These are phyloP conservation scores for Populus euphratica DNA, from an alignment of 345 rosid species.

Conservation along the genomic window DNA sequence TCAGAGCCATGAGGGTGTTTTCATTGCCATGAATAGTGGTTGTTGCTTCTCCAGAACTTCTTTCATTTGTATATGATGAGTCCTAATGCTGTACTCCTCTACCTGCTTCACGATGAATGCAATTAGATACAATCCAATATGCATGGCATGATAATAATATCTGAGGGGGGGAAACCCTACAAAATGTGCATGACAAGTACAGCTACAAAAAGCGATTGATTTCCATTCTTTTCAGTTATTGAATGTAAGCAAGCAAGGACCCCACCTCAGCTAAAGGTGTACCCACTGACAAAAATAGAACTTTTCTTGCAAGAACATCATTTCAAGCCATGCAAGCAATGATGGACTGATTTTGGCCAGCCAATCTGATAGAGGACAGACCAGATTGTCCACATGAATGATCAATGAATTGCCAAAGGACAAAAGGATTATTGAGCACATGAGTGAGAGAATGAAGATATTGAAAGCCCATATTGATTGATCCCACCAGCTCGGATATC, in stretches of 20 bases:
- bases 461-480: constrained; percentile 15
- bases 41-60: constrained; percentile 40
- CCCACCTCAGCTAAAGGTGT: not conserved
- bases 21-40: constrained; percentile 20
- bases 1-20: constrained; percentile 32
- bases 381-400: constrained; percentile 11
- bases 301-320: not conserved
- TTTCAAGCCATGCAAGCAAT: constrained; percentile 13
- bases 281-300: not conserved
- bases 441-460: constrained; percentile 11
- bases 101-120: constrained; percentile 15
- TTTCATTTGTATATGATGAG: constrained; percentile 64
- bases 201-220: no score
- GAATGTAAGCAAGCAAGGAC: not conserved
- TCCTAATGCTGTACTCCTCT: constrained; percentile 28
- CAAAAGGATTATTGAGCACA: constrained; percentile 16
- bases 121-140: constrained; percentile 7
- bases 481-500: constrained; percentile 7
- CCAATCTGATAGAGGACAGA: constrained; percentile 8
- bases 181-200: not conserved
- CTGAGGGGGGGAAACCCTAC: not conserved
- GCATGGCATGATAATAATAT: not conserved
- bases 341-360: constrained; percentile 9
- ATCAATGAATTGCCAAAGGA: constrained; percentile 1
- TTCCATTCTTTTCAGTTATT: not conserved